Conservation (phyloP, 495 filamentous ascomycete genomes). For the Bathelium albidoporum region DNA sequence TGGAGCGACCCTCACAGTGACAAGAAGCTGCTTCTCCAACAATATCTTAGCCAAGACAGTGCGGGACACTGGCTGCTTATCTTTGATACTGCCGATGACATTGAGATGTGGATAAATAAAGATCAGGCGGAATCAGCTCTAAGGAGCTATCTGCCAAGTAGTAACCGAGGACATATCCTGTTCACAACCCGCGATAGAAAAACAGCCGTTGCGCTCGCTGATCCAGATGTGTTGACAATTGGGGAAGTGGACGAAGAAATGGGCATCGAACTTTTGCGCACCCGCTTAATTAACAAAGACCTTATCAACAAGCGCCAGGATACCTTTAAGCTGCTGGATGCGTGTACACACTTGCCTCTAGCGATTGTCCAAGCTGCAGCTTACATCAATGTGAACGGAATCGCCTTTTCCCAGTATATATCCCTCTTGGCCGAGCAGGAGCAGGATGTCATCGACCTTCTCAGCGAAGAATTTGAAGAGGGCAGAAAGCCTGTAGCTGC, state of each 20-base stretch:
- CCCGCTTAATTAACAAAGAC: constrained; percentile 14
- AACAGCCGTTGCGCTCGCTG: constrained; percentile 12
- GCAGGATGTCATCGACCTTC: constrained; percentile 15
- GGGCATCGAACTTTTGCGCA: constrained; percentile 12
- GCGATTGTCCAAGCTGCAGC: constrained; percentile 25
- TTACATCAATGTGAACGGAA: constrained; percentile 18
- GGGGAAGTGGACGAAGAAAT: constrained; percentile 14
- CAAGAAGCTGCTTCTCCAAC: constrained; percentile 23
- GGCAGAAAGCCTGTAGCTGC: constrained; percentile 20
- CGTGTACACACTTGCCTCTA: constrained; percentile 20
- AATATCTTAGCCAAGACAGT: constrained; percentile 24
- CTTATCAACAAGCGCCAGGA: constrained; percentile 9
- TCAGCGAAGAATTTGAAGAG: constrained; percentile 21
- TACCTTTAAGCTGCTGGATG: constrained; percentile 7
- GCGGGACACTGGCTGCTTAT: constrained; percentile 4
- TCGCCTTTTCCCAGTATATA: constrained; percentile 15
- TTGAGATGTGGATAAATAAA: constrained; percentile 10
- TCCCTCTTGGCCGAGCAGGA: constrained; percentile 16
- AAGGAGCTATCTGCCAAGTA: constrained; percentile 15
- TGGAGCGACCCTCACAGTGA: constrained; percentile 20
- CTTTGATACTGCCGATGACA: constrained; percentile 21
- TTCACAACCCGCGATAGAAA: constrained; percentile 19
- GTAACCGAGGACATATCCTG: constrained; percentile 14
- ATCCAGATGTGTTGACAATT: constrained; percentile 12
- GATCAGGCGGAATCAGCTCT: background rate